These are phyloP conservation scores for Phytophthora constricta DNA, from an alignment of 352 stramenopile species.

Conservation along the genomic window DNA sequence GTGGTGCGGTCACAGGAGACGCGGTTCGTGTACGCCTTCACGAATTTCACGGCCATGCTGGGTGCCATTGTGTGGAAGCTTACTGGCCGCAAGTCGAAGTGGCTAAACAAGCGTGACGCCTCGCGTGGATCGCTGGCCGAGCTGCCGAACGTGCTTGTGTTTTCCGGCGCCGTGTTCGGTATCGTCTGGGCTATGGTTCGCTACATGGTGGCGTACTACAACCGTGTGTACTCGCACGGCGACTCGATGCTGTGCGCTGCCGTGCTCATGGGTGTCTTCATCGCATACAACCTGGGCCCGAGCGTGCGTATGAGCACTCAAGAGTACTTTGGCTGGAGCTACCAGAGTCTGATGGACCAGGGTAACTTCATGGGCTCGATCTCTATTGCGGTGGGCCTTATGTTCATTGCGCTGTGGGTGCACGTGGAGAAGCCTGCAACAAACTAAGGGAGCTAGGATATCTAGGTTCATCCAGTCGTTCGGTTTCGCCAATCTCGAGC, in stretches of 20 bases:
- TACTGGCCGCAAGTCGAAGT: slow-evolving; percentile 72
- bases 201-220: slow-evolving; percentile 84
- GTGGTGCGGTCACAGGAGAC: slow-evolving; percentile 83
- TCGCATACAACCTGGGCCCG: slow-evolving; percentile 76
- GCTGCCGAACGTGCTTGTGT: slow-evolving; percentile 85
- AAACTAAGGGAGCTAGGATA: slow-evolving; percentile 26
- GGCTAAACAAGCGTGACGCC: slow-evolving; percentile 72
- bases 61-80: slow-evolving; percentile 85
- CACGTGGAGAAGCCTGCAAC: slow-evolving; percentile 72
- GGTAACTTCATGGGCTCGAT: slow-evolving; percentile 88
- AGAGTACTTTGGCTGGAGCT: slow-evolving; percentile 90
- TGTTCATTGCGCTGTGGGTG: slow-evolving; percentile 88
- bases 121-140: slow-evolving; percentile 74
- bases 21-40: slow-evolving; percentile 86
- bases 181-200: slow-evolving; percentile 82
- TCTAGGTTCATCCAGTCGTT: slow-evolving; percentile 26
- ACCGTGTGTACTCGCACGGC: slow-evolving; percentile 72
- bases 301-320: slow-evolving; percentile 88
- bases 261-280: slow-evolving; percentile 80
- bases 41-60: slow-evolving; percentile 78
- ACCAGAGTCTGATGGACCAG: slow-evolving; percentile 89
- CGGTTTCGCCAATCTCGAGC: slow-evolving; percentile 11
- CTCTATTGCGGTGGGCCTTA: slow-evolving; percentile 78
- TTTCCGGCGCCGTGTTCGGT: slow-evolving; percentile 74
- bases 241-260: slow-evolving; percentile 75